These are phyloP conservation scores for Diplodia sapinea DNA, from an alignment of 2,329 filamentous ascomycete genomes.

Conservation along the genomic window DNA sequence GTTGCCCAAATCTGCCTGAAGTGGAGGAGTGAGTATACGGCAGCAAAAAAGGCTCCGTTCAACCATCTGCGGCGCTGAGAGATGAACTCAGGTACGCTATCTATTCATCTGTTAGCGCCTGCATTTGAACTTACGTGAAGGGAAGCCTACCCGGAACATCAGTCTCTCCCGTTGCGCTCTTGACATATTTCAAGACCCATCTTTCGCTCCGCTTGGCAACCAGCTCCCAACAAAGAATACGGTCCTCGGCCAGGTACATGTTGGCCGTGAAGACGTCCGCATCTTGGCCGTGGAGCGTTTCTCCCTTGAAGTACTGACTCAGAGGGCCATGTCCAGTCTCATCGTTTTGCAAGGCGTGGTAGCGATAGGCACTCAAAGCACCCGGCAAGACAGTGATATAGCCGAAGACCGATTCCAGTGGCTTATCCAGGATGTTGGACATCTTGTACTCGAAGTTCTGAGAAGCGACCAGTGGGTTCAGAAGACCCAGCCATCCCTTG, in stretches of 20 bases:
- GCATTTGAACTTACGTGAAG: background rate
- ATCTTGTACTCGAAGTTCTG: slow-evolving; percentile 99
- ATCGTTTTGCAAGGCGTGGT: slow-evolving; percentile 95
- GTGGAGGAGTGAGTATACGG: slow-evolving; percentile 95
- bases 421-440: slow-evolving; percentile 98
- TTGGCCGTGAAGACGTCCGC: slow-evolving; percentile 98
- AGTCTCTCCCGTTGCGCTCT: slow-evolving; percentile 93
- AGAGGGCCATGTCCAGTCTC: slow-evolving; percentile 92
- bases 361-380: slow-evolving; percentile 92
- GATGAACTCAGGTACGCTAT: slow-evolving; percentile 93
- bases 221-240: slow-evolving; percentile 91
- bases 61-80: slow-evolving; percentile 96
- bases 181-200: slow-evolving; percentile 98
- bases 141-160: slow-evolving; percentile 82
- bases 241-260: slow-evolving; percentile 90
- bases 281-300: slow-evolving; percentile 93
- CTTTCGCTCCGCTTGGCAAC: slow-evolving; percentile 92
- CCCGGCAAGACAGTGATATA: slow-evolving; percentile 98
- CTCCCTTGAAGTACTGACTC: slow-evolving; percentile 99
- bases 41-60: slow-evolving; percentile 98
- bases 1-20: slow-evolving; percentile 92
- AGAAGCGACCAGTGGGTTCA: slow-evolving; percentile 93
- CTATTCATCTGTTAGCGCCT: slow-evolving; percentile 52
- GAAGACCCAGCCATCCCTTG: slow-evolving; percentile 76
- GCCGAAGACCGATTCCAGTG: slow-evolving; percentile 93